phyloP scores from a whole-genome alignment of 805 yeast species.

The Barnettozyma sucrosica region DNA sequence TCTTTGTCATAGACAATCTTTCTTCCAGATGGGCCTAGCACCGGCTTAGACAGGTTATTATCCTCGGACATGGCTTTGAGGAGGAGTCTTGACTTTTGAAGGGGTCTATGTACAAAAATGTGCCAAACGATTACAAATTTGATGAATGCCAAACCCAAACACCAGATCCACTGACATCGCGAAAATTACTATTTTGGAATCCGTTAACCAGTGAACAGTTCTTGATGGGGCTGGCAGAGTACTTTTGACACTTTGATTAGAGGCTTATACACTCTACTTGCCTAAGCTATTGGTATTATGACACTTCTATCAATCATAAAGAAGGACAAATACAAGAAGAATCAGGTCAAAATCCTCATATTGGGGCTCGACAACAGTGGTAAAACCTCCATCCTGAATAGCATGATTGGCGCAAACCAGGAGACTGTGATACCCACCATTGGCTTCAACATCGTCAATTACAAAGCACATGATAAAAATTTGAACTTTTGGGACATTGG shows the following conservation, averaged over 20 bases:
- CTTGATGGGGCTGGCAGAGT: not conserved
- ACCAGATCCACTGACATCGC: not conserved
- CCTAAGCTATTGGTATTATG: conserved; percentile 39
- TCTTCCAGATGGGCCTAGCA: conserved; percentile 54
- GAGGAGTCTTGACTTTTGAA: not conserved
- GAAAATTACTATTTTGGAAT: not conserved
- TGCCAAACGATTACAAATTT: not conserved
- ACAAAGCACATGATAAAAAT: conserved; percentile 32
- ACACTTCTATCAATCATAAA: conserved; percentile 75
- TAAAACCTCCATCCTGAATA: conserved; percentile 74
- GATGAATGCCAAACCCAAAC: not conserved
- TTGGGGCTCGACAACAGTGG: conserved; percentile 92
- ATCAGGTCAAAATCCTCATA: conserved; percentile 66
- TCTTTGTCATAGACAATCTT: conserved; percentile 75
- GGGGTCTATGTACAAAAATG: not conserved
- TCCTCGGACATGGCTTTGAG: not conserved
- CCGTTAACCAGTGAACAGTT: too few species aligned
- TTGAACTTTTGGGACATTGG: conserved; percentile 86
- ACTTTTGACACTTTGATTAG: not conserved
- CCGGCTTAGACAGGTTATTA: conserved; percentile 29
- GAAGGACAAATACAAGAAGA: conserved; percentile 77
- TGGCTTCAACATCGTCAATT: conserved; percentile 77
- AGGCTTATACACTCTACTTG: not conserved
- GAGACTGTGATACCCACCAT: conserved; percentile 74
- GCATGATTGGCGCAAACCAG: conserved; percentile 44